Base-by-base conservation (phyloP, 1,284 basidiomycete genomes). In the Trichosporon asahii region DNA sequence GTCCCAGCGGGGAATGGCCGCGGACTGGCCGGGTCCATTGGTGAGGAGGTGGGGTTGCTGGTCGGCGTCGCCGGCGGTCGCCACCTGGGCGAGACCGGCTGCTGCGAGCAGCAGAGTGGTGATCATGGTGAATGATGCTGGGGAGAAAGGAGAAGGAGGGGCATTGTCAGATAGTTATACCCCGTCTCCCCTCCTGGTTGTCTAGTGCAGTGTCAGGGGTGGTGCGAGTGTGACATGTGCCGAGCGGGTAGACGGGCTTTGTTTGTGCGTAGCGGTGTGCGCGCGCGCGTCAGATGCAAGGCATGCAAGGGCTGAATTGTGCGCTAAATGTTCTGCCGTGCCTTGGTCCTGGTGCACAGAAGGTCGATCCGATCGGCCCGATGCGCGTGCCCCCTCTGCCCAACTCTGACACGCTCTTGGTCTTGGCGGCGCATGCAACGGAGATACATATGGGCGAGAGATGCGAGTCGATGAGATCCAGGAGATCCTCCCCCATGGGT, bases 241-340 rank as follows among this genome's bases (percentile, higher is more conserved):
- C 18, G 44, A 7, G 18, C 9, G 44, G 9, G 44, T 6, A n/a
- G 21, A 9, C 23, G 49, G 21, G 23, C 49, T 53, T 53, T 53
- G 49, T 53, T 53, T 53, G 49, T 53, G 49, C 21, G 46, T 2
- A 5, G 15, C 6, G 15, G 40, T 2, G 11, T 14, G 40, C 9
- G 40, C 31, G 31, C 31, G 31, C 31, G 31, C 31, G 31, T 31
- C 31, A 33, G 21, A 21, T 21, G 49, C 49, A 25, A 23, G 21
- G n/a, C n/a, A n/a, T n/a, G n/a, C n/a, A n/a, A n/a, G n/a, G n/a
- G 49, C 49, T 53, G 49, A 53, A 53, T 53, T 53, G 49, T 53
- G 49, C 49, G 49, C 49, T 53, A 53, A 53, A 53, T 23, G 21
- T 53, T 46, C n/a, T 46, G 9, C 21, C 23, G 49, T 53, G 49